Evolutionary conservation across 2,329 filamentous ascomycete genomes (phyloP), one percentile per base, ranked within the genome.

Genomic region (Colletotrichum nymphaeae): DNA sequence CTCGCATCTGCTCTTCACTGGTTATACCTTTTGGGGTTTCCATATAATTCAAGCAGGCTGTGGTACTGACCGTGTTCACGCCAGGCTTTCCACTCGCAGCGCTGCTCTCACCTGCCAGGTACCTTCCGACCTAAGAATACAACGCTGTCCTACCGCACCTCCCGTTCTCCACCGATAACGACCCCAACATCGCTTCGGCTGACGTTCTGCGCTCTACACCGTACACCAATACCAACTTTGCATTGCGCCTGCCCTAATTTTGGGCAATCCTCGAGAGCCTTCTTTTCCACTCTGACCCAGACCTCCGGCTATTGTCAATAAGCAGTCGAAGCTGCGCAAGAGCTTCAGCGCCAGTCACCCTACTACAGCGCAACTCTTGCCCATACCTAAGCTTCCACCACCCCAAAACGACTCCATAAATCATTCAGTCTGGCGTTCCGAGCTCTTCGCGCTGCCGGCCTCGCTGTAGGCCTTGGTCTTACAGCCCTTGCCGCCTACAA

Each of bases 401-500:
- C 55, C 63, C n/a, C 16, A 55, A 64, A 42, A 28, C 16, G 1
- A 26, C 59, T 42, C 58, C 26, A 12, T 24, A 67, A 63, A 78
- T 74, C 79, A 72, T 77, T 80, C 86, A 89, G 64, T 74, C 83
- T 90, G 88, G 89, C 89, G 82, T 89, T 86, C 80, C 86, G 88
- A 81, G 87, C 86, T 62, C 78, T 91, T 74, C 86, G 88, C 80
- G 83, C 86, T 72, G 83, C 84, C 76, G 88, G 88, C 83, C 85
- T 91, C 78, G 86, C 86, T 82, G 83, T 89, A 76, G 89, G 89
- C 84, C 86, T 91, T 75, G 89, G 89, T 80, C 81, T 91, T 73
- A 86, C 88, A 79, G 89, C 88, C 79, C 80, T 91, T 76, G 86
- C 87, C 78, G 87, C 88, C 67, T 88, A 87, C 78, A 86, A 88